Percentiles rank a stretch among this genome's conserved stretches.
phyloP scores from a whole-genome alignment of 2,329 filamentous ascomycete species.

The Ophiocordyceps australis region DNA sequence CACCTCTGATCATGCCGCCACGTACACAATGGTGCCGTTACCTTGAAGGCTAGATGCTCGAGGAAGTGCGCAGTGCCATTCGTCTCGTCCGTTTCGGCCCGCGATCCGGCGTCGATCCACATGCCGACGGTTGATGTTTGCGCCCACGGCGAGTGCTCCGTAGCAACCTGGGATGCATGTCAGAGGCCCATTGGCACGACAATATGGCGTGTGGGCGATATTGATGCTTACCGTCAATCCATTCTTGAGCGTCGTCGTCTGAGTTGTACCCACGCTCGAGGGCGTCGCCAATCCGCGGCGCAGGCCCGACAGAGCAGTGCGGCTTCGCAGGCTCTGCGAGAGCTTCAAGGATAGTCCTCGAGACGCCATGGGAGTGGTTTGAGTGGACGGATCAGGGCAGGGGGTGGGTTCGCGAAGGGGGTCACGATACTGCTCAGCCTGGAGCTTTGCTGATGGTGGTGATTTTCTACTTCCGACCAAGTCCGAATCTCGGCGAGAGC shows the following conservation, averaged over 20 bases:
- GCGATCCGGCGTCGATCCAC: conserved; percentile 97
- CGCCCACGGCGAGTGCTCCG: conserved; percentile 94
- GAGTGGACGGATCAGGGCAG: conserved; percentile 30
- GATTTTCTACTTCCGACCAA: conserved; percentile 22
- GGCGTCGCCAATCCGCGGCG: conserved; percentile 84
- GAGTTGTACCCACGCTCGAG: conserved; percentile 63
- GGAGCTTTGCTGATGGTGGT: conserved; percentile 24
- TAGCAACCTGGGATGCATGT: conserved; percentile 55
- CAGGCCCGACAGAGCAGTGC: conserved; percentile 66
- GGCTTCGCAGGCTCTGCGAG: conserved; percentile 74
- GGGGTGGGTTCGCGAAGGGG: conserved; percentile 25
- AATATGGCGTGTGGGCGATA: conserved; percentile 18
- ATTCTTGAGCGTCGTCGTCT: conserved; percentile 93
- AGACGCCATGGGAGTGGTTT: conserved; percentile 66
- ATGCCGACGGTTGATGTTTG: conserved; percentile 97
- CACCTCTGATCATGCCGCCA: too few species aligned
- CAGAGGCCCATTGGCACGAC: conserved; percentile 10
- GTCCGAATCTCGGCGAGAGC: conserved; percentile 17
- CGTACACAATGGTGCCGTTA: too few species aligned
- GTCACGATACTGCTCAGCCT: too few species aligned
- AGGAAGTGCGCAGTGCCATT: conserved; percentile 99
- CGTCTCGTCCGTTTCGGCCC: conserved; percentile 94
- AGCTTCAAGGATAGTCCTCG: conserved; percentile 93
- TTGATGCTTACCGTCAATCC: conserved; percentile 68
- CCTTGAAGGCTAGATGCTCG: conserved; percentile 99